Percentiles rank a stretch among this genome's conserved stretches.
Conservation (phyloP, 495 filamentous ascomycete genomes). For the Lindgomyces ingoldianus region DNA sequence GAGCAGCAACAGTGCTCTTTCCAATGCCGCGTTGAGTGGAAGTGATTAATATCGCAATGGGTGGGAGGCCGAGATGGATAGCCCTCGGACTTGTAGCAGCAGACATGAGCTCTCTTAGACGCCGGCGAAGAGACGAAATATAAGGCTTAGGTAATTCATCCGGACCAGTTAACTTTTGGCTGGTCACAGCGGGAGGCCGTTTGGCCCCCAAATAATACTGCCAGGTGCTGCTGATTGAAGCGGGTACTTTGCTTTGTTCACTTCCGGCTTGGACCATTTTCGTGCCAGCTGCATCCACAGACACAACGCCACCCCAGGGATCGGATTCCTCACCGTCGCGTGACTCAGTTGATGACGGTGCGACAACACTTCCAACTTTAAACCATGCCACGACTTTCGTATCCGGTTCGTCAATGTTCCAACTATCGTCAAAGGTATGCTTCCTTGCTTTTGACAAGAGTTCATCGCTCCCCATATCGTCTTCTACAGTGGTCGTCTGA, state of each 20-base stretch:
- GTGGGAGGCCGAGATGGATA: slow-evolving; percentile 80
- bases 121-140: slow-evolving; percentile 67
- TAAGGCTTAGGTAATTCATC: slow-evolving; percentile 50
- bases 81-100: slow-evolving; percentile 87
- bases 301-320: slow-evolving; percentile 78
- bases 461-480: slow-evolving; percentile 40
- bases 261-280: slow-evolving; percentile 86
- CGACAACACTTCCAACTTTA: slow-evolving; percentile 74
- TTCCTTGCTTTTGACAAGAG: slow-evolving; percentile 34
- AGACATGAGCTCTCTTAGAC: slow-evolving; percentile 80
- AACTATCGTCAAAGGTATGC: not conserved
- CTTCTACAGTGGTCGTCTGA: slow-evolving; percentile 50
- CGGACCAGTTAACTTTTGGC: slow-evolving; percentile 9
- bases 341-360: slow-evolving; percentile 51
- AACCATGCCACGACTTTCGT: slow-evolving; percentile 83
- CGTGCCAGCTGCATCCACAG: slow-evolving; percentile 79
- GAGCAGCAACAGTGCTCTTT: slow-evolving; percentile 71
- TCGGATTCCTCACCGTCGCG: slow-evolving; percentile 57
- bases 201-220: slow-evolving; percentile 80
- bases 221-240: slow-evolving; percentile 73
- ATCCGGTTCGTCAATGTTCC: not conserved
- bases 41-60: slow-evolving; percentile 80
- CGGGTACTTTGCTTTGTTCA: slow-evolving; percentile 73
- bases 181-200: slow-evolving; percentile 47
- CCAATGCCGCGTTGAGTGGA: slow-evolving; percentile 92